Conservation (phyloP, 441 rosid genomes). For the Hura crepitans region DNA sequence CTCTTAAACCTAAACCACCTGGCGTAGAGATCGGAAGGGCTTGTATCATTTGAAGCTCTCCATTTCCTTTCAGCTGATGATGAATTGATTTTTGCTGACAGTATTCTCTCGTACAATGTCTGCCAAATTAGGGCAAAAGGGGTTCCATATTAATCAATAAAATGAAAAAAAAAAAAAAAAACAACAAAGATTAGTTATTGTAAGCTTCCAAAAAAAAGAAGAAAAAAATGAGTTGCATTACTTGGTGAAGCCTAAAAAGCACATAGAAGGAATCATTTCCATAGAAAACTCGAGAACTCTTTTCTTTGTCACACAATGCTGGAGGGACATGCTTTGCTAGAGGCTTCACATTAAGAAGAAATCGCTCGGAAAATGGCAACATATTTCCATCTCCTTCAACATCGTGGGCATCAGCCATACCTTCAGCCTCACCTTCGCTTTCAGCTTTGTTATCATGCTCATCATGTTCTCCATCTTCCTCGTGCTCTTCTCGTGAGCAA, state of each 20-base stretch:
- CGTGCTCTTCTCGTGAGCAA: conserved; percentile 72
- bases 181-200: background rate
- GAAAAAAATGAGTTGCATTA: no score
- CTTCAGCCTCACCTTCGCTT: conserved; percentile 95
- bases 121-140: conserved; percentile 28
- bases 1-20: conserved; percentile 43
- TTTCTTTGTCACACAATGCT: conserved; percentile 42
- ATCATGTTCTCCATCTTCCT: conserved; percentile 64
- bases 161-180: background rate
- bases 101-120: conserved; percentile 85
- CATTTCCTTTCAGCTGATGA: conserved; percentile 88
- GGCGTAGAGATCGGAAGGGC: conserved; percentile 72
- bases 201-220: conserved; percentile 10
- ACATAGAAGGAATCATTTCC: conserved; percentile 96
- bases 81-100: conserved; percentile 85
- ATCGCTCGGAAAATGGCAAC: conserved; percentile 63
- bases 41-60: conserved; percentile 70
- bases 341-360: conserved; percentile 73
- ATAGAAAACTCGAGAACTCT: conserved; percentile 63
- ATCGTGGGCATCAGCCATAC: conserved; percentile 75
- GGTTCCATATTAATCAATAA: conserved; percentile 16
- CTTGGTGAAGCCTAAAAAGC: conserved; percentile 97
- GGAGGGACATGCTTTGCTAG: conserved; percentile 70
- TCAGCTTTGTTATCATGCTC: conserved; percentile 77
- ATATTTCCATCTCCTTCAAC: conserved; percentile 63